Conservation (phyloP, 306 rosid species). For the Begonia fuchsioides region DNA sequence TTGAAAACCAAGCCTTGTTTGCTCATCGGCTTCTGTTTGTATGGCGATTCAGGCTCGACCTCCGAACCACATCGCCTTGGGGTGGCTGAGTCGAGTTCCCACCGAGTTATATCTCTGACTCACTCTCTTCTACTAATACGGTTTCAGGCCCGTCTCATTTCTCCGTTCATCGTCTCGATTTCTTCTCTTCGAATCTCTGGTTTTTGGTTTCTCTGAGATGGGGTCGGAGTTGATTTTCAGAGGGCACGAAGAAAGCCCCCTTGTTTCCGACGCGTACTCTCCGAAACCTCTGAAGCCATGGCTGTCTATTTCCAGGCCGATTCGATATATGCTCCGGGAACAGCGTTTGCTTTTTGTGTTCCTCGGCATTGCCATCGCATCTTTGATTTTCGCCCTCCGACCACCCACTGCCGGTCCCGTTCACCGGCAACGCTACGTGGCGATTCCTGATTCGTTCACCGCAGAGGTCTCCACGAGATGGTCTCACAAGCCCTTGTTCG, state of each 20-base stretch:
- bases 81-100: background rate
- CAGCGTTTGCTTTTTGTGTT: constrained; percentile 68
- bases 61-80: background rate
- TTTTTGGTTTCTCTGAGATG: too few species aligned
- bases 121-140: background rate
- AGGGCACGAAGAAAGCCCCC: constrained; percentile 61
- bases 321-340: constrained; percentile 72
- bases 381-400: constrained; percentile 35
- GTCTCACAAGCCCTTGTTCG: constrained; percentile 12
- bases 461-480: constrained; percentile 12
- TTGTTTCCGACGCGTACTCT: constrained; percentile 35
- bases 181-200: background rate
- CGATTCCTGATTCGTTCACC: constrained; percentile 23
- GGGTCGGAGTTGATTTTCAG: constrained; percentile 61
- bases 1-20: background rate
- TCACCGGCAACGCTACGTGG: constrained; percentile 3
- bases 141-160: too few species aligned
- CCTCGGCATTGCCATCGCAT: constrained; percentile 63
- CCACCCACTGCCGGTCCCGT: constrained; percentile 19
- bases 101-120: background rate
- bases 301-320: constrained; percentile 51
- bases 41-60: background rate
- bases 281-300: constrained; percentile 70
- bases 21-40: constrained; percentile 5
- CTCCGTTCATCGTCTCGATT: background rate